Percentiles rank a stretch among this genome's conserved stretches.
These are phyloP conservation scores for Geranomyces variabilis DNA, from an alignment of 192 early-diverging fungal genomes.

Conservation along the genomic window DNA sequence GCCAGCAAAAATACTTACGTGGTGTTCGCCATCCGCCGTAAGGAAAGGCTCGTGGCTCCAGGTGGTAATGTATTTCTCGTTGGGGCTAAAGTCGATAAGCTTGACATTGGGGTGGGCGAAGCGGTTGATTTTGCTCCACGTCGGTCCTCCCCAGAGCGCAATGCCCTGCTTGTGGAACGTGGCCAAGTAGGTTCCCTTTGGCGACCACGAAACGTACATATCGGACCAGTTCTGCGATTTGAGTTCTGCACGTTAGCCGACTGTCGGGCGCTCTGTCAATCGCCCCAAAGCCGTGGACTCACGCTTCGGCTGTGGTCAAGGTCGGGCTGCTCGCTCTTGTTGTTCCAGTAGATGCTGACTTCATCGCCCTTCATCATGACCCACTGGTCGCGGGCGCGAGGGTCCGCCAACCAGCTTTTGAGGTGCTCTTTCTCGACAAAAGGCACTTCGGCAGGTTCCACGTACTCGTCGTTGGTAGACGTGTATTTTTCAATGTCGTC, in stretches of 20 bases:
- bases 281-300: background rate
- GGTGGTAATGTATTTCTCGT: conserved; percentile 91
- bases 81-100: conserved; percentile 90
- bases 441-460: conserved; percentile 69
- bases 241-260: conserved; percentile 3
- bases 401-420: conserved; percentile 86
- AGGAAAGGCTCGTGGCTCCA: conserved; percentile 86
- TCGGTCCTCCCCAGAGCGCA: conserved; percentile 93
- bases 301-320: conserved; percentile 62
- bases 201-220: conserved; percentile 92
- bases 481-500: conserved; percentile 89
- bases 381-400: conserved; percentile 86
- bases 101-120: conserved; percentile 91
- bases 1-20: conserved; percentile 48
- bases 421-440: conserved; percentile 85
- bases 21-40: conserved; percentile 64
- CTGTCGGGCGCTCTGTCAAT: background rate
- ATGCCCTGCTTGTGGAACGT: conserved; percentile 95
- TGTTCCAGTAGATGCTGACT: conserved; percentile 88
- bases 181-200: conserved; percentile 88
- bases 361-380: conserved; percentile 84
- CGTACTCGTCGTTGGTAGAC: conserved; percentile 71
- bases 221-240: conserved; percentile 88
- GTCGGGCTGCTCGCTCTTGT: conserved; percentile 82
- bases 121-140: conserved; percentile 87